phyloP scores from a whole-genome alignment of 805 yeast species.

The Pichia kluyveri region DNA sequence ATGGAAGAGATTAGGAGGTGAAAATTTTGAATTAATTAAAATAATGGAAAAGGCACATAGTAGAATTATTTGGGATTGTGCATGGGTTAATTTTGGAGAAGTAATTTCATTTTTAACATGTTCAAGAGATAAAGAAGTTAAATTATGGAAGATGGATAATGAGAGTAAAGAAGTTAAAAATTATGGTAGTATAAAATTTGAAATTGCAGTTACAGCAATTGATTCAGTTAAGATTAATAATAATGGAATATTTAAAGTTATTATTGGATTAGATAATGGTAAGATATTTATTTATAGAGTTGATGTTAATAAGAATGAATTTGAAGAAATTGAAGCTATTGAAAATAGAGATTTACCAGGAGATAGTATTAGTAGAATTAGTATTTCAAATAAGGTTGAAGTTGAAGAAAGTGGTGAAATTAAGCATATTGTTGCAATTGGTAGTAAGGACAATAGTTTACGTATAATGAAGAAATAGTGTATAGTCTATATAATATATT shows the following conservation, averaged over 20 bases:
- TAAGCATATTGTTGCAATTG: constrained; percentile 39
- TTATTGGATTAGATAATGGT: constrained; percentile 70
- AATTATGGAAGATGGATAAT: constrained; percentile 46
- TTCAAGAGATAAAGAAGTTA: constrained; percentile 73
- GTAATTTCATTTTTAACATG: constrained; percentile 59
- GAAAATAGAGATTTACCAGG: constrained; percentile 43
- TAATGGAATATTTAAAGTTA: constrained; percentile 31
- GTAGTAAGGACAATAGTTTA: constrained; percentile 58
- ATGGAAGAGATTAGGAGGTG: constrained; percentile 42
- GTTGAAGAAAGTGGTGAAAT: constrained; percentile 16
- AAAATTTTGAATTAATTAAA: constrained; percentile 19
- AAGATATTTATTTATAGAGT: constrained; percentile 37
- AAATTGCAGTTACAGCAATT: constrained; percentile 57
- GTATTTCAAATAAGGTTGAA: constrained; percentile 33
- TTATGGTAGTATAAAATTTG: constrained; percentile 34
- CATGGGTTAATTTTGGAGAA: constrained; percentile 63
- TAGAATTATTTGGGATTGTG: constrained; percentile 92
- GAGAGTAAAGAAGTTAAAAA: constrained; percentile 22
- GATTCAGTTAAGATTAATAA: constrained; percentile 33
- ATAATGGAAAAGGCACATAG: constrained; percentile 66
- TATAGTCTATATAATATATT: background rate
- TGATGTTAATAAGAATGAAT: constrained; percentile 17
- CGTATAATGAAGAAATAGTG: constrained; percentile 22
- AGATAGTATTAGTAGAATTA: constrained; percentile 50
- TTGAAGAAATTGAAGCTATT: constrained; percentile 26